phyloP scores from a whole-genome alignment of 768 basidiomycete species.

The Ephemerocybe angulata region DNA sequence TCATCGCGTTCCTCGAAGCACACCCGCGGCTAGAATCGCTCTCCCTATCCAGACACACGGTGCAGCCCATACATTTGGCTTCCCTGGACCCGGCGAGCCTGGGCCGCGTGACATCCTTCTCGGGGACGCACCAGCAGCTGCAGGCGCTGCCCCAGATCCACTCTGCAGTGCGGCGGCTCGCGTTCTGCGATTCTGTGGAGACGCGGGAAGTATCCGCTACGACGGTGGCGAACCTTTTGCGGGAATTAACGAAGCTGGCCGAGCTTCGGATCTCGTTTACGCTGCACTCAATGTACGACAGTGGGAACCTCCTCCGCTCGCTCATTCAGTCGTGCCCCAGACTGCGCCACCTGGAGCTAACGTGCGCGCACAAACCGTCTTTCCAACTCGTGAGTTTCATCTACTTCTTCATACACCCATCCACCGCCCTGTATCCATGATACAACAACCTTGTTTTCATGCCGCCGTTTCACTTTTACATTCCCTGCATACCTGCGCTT shows the following conservation, averaged over 20 bases:
- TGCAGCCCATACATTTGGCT: constrained; percentile 51
- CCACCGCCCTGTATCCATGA: not conserved
- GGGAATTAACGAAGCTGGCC: constrained; percentile 50
- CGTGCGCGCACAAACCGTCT: constrained; percentile 65
- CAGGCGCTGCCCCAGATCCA: constrained; percentile 55
- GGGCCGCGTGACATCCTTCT: constrained; percentile 52
- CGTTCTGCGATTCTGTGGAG: constrained; percentile 62
- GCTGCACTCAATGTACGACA: constrained; percentile 72
- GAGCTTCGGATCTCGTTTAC: constrained; percentile 64
- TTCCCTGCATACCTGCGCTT: not conserved
- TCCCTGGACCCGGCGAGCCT: constrained; percentile 45
- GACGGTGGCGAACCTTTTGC: constrained; percentile 56
- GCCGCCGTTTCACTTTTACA: too few species aligned
- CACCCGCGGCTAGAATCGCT: constrained; percentile 52
- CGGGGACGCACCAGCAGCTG: constrained; percentile 64
- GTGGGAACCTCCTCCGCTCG: constrained; percentile 63
- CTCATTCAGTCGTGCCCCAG: constrained; percentile 64
- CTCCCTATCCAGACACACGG: constrained; percentile 49
- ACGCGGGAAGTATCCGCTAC: constrained; percentile 67
- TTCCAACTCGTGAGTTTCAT: constrained; percentile 58
- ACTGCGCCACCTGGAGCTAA: constrained; percentile 59
- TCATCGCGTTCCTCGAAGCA: constrained; percentile 64
- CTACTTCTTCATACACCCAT: not conserved
- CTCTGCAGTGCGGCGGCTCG: constrained; percentile 48
- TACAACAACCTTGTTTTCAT: constrained; percentile 2